phyloP scores from a whole-genome alignment of 495 filamentous ascomycete genomes.

The Staphylotrichum tortipilum region DNA sequence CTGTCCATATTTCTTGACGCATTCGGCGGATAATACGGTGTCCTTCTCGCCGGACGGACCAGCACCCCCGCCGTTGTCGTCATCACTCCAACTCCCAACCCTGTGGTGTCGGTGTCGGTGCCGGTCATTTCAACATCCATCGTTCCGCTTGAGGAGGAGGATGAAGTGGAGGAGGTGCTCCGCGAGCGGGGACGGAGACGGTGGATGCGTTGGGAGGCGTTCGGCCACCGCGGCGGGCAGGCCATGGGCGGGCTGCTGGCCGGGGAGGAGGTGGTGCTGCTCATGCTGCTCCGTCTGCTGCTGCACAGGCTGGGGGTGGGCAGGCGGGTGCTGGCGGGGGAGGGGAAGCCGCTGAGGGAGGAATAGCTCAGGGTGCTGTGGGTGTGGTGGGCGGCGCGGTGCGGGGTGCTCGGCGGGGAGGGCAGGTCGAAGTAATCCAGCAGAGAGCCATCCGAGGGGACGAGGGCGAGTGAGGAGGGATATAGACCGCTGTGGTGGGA shows the following conservation, averaged over 20 bases:
- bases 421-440: slow-evolving; percentile 19
- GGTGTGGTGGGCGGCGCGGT: slow-evolving; percentile 1
- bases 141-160: no score
- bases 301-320: neutral
- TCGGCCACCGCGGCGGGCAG: slow-evolving; percentile 1
- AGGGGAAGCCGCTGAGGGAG: slow-evolving; percentile 4
- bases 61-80: neutral
- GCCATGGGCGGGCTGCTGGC: neutral
- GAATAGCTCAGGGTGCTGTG: slow-evolving; percentile 2
- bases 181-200: slow-evolving; percentile 4
- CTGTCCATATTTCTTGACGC: slow-evolving; percentile 12
- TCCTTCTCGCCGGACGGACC: slow-evolving; percentile 4
- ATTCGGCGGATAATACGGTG: slow-evolving; percentile 22
- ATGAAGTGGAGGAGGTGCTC: neutral
- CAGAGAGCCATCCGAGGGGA: slow-evolving; percentile 10
- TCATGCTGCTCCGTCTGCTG: neutral
- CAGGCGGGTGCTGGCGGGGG: neutral
- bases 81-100: neutral
- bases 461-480: neutral
- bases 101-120: neutral
- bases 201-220: slow-evolving; percentile 3
- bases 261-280: neutral
- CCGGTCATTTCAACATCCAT: neutral
- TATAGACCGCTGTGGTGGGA: neutral
- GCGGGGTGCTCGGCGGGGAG: slow-evolving; percentile 12